Evolutionary conservation across 1,284 basidiomycete genomes (phyloP), one percentile per base, ranked within the genome.

Genomic region (Fomitopsis pinicola): DNA sequence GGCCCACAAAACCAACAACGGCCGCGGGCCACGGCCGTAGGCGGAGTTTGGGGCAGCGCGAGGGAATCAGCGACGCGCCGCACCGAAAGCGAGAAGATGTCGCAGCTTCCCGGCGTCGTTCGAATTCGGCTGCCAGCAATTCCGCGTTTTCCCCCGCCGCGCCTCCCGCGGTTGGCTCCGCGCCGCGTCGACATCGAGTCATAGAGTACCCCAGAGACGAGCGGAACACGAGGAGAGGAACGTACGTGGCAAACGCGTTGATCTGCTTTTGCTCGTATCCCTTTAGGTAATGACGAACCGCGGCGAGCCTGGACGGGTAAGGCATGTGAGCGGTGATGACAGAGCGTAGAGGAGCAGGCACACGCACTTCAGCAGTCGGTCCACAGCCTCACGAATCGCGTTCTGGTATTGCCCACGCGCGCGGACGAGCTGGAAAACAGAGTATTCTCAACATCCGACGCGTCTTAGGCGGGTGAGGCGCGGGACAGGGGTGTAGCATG

Each of bases 191-290:
- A 59, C 55, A 64, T 63, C 52, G 28, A n/a, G 35, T 9, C 17
- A 8, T 14, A 14, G 59, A 52, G 68, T 61, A 63, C 55, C 63
- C 53, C 59, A 55, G 36, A 28, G 30, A 64, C 61, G 63, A 67
- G 65, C 62, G 63, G 59, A 59, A 54, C 28, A 62, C 57, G 64
- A 36, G 67, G 65, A 66, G 50, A 64, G 64, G 57, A 66, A 67
- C 84, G 68, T 82, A 92, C 91, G 91, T 93, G 77, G 91, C 87
- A 74, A 93, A 93, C 59, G 91, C 90, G 78, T 92, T 92, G 71
- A 91, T 85, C 77, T 93, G 90, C 68, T 88, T 86, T 78, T 91
- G 86, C 65, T 81, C 85, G 75, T 88, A 91, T 66, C 76, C 73
- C 68, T 82, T 83, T 72, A 90, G 80, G 74, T 89, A 92, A 71